These are phyloP conservation scores for Solanum okadae DNA, from an alignment of 257 asterid genomes.

Conservation along the genomic window DNA sequence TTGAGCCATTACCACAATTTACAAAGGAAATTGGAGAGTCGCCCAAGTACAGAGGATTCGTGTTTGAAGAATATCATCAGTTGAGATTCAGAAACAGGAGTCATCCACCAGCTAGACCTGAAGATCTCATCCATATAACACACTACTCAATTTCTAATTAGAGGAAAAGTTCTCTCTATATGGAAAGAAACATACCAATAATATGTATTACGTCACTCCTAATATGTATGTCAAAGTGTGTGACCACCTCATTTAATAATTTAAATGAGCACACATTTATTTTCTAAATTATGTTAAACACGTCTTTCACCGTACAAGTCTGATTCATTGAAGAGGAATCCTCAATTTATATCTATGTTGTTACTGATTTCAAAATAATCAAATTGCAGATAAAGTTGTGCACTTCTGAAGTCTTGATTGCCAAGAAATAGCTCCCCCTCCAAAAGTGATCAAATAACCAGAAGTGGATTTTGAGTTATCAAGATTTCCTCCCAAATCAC, in stretches of 20 bases:
- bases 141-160: neutral
- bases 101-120: conserved; percentile 34
- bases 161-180: neutral
- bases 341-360: neutral
- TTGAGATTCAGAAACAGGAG: conserved; percentile 31
- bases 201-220: neutral
- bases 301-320: neutral
- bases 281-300: neutral
- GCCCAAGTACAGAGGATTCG: conserved; percentile 32
- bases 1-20: conserved; percentile 42
- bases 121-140: neutral
- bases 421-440: no score
- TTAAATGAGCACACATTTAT: neutral
- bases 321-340: neutral
- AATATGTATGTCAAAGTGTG: neutral
- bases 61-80: conserved; percentile 23
- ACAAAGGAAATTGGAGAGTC: conserved; percentile 24
- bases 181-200: neutral
- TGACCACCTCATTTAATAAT: neutral
- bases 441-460: no score
- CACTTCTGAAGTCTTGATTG: no score
- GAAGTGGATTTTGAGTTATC: no score
- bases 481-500: no score
- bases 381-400: no score
- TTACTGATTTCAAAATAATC: neutral